Conservation (phyloP, 2,329 filamentous ascomycete genomes). For the Fusarium sp. region DNA sequence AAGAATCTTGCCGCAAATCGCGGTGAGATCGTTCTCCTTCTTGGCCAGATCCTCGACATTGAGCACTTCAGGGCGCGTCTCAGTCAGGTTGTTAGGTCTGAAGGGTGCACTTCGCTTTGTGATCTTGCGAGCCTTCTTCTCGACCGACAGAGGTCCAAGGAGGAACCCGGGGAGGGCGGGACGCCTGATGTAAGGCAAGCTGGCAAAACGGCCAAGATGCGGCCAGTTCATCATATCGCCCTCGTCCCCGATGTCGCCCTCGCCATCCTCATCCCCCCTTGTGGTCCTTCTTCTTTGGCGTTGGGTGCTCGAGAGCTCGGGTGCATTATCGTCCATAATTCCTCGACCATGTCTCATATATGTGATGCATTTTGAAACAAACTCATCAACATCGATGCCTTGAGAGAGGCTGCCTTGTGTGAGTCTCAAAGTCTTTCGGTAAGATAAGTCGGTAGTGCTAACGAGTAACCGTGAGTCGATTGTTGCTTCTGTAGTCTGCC, state of each 20-base stretch:
- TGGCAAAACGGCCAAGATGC: constrained; percentile 80
- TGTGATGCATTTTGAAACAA: constrained; percentile 86
- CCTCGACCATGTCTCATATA: constrained; percentile 80
- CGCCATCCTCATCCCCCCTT: constrained; percentile 58
- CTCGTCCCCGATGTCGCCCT: constrained; percentile 72
- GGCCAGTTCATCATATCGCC: constrained; percentile 88
- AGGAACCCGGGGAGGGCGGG: constrained; percentile 85
- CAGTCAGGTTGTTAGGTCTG: constrained; percentile 71
- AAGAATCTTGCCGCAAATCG: constrained; percentile 80
- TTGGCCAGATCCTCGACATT: constrained; percentile 77
- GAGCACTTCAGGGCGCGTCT: constrained; percentile 82
- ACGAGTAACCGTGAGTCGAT: constrained; percentile 90
- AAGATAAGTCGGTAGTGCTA: constrained; percentile 79
- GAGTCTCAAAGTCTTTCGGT: constrained; percentile 79
- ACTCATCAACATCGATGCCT: constrained; percentile 89
- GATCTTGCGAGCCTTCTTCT: constrained; percentile 80
- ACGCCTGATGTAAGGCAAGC: constrained; percentile 75
- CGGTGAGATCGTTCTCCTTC: constrained; percentile 81
- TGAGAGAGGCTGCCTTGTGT: constrained; percentile 76
- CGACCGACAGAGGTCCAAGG: constrained; percentile 86
- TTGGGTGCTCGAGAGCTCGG: constrained; percentile 61
- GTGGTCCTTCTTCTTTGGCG: constrained; percentile 52
- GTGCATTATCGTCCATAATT: constrained; percentile 60
- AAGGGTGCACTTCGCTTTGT: constrained; percentile 77
- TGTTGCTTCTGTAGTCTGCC: constrained; percentile 89